Evolutionary conservation across 345 rosid species (phyloP).

Genomic region (Viola odorata): DNA sequence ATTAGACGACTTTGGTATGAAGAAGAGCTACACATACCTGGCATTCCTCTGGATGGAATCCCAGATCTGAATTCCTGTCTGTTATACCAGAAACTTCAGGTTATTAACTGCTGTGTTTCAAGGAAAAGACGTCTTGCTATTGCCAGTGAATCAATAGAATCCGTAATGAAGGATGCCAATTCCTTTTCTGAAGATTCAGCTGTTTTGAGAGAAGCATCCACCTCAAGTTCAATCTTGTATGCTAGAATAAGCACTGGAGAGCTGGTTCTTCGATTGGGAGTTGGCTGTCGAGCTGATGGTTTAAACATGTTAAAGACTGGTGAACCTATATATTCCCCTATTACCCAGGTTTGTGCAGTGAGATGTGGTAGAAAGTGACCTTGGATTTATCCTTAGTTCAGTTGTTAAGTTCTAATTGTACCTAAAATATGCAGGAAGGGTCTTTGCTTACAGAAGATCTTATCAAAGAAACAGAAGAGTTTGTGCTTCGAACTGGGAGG

Average conservation of each 20-base stretch:
- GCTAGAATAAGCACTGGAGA: constrained; percentile 63
- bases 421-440: constrained; percentile 58
- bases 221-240: constrained; percentile 42
- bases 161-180: constrained; percentile 52
- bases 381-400: background rate
- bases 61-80: constrained; percentile 89
- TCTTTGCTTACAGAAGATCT: constrained; percentile 95
- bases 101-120: constrained; percentile 82
- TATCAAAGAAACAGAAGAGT: constrained; percentile 91
- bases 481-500: constrained; percentile 97
- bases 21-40: constrained; percentile 69
- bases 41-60: constrained; percentile 60
- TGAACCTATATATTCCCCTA: constrained; percentile 80
- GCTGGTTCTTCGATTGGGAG: constrained; percentile 70
- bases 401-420: constrained; percentile 15
- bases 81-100: constrained; percentile 79
- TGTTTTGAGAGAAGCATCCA: constrained; percentile 17
- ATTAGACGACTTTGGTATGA: constrained; percentile 74
- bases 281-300: constrained; percentile 41
- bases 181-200: constrained; percentile 35
- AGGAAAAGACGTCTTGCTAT: constrained; percentile 55
- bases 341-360: constrained; percentile 62
- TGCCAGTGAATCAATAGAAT: constrained; percentile 67
- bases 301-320: constrained; percentile 86
- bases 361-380: constrained; percentile 13